Percentiles rank a stretch among this genome's conserved stretches.
These are phyloP conservation scores for Tricholoma bakamatsutake DNA, from an alignment of 768 basidiomycete species.

Conservation along the genomic window DNA sequence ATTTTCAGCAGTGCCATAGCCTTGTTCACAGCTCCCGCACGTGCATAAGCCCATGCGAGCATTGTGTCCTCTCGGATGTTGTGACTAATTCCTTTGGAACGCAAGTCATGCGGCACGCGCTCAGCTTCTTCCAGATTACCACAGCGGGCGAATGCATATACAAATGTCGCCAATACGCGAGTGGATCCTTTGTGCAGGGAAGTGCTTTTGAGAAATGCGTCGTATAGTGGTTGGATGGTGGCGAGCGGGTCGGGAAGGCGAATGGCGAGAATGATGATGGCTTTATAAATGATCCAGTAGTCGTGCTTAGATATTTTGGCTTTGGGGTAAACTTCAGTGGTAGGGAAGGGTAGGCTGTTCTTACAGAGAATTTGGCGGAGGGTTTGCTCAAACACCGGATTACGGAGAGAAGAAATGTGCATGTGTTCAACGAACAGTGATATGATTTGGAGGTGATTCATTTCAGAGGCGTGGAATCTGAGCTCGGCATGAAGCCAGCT, in stretches of 20 bases:
- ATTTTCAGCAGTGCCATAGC: constrained; percentile 9
- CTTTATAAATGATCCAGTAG: constrained; percentile 10
- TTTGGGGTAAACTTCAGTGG: neutral
- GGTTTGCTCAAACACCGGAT: constrained; percentile 5
- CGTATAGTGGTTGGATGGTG: constrained; percentile 8
- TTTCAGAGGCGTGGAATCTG: neutral
- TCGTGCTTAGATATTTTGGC: neutral
- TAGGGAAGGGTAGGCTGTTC: neutral
- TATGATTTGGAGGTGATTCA: constrained; percentile 8
- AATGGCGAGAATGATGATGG: constrained; percentile 10
- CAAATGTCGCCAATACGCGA: constrained; percentile 8
- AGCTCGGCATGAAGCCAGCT: constrained; percentile 11
- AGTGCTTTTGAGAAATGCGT: neutral
- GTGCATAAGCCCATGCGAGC: constrained; percentile 10
- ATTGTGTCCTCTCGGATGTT: constrained; percentile 8
- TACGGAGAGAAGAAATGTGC: neutral
- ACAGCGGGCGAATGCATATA: constrained; percentile 11
- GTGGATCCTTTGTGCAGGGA: neutral
- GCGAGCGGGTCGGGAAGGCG: constrained; percentile 6
- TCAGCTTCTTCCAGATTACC: constrained; percentile 7
- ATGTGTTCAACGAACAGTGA: constrained; percentile 6
- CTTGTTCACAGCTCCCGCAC: constrained; percentile 9
- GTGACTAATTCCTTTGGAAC: neutral
- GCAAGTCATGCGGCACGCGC: constrained; percentile 6
- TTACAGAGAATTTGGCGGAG: neutral